Evolutionary conservation across 305 asterid genomes (phyloP).

Genomic region (Fraxinus velutina): DNA sequence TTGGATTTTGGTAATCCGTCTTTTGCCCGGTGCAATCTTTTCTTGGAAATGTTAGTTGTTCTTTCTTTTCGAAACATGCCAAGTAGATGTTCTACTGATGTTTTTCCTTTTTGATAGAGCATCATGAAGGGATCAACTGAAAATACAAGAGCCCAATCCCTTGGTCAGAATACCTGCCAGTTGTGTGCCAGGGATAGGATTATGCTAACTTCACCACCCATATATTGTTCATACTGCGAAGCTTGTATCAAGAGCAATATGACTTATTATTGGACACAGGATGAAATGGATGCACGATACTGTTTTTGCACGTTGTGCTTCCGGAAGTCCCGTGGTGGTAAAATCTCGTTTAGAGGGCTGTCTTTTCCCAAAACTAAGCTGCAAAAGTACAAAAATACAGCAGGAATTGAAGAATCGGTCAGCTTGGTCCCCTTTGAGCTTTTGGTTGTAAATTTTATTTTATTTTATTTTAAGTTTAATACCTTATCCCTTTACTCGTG

Average conservation of each 20-base stretch:
- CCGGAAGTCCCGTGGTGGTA: conserved; percentile 38
- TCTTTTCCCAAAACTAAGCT: conserved; percentile 46
- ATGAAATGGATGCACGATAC: conserved; percentile 33
- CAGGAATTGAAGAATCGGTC: conserved; percentile 50
- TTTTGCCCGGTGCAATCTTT: background rate
- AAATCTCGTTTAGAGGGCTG: conserved; percentile 41
- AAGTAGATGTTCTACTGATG: conserved; percentile 8
- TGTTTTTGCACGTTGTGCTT: conserved; percentile 56
- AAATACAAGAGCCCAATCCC: conserved; percentile 19
- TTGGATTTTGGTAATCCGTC: background rate
- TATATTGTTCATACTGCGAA: conserved; percentile 52
- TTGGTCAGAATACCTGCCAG: conserved; percentile 50
- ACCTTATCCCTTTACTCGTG: conserved; percentile 12
- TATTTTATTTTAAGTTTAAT: background rate
- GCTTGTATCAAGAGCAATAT: conserved; percentile 41
- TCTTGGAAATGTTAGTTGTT: background rate
- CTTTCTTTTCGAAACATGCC: conserved; percentile 3
- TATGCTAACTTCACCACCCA: conserved; percentile 43
- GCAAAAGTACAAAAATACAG: conserved; percentile 42
- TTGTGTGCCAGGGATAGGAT: conserved; percentile 46
- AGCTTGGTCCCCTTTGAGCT: conserved; percentile 29
- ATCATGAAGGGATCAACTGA: conserved; percentile 26
- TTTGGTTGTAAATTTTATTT: conserved; percentile 18
- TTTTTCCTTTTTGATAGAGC: conserved; percentile 16
- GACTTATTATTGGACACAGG: conserved; percentile 43